Percentiles rank a stretch among this genome's conserved stretches.
Conservation (phyloP, 179 eudicot species). For the Carnegiea gigantea region DNA sequence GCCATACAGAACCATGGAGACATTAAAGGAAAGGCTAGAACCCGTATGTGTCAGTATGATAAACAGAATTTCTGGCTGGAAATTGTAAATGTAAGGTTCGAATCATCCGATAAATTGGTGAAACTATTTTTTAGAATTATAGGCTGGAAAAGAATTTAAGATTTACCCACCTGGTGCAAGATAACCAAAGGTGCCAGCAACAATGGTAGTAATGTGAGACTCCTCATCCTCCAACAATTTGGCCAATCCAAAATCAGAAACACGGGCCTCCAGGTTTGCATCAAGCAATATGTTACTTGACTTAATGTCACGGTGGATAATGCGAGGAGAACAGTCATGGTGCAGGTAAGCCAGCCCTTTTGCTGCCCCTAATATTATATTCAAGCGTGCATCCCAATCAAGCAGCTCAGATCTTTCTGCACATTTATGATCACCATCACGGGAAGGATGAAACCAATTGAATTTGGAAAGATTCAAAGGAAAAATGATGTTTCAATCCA, state of each 20-base stretch:
- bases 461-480: slow-evolving; percentile 2
- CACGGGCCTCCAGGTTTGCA: slow-evolving; percentile 93
- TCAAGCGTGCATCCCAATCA: slow-evolving; percentile 88
- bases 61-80: not conserved
- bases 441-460: not conserved
- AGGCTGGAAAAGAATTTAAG: not conserved
- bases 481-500: not conserved
- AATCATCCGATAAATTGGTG: not conserved
- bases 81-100: not conserved
- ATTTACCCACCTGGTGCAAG: slow-evolving; percentile 87
- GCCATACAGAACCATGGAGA: not conserved
- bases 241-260: slow-evolving; percentile 97
- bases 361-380: slow-evolving; percentile 87
- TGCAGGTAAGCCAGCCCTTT: slow-evolving; percentile 97
- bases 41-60: not conserved
- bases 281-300: slow-evolving; percentile 98
- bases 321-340: slow-evolving; percentile 96
- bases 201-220: slow-evolving; percentile 96
- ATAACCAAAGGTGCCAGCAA: slow-evolving; percentile 99
- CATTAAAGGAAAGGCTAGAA: not conserved
- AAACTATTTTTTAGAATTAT: not conserved
- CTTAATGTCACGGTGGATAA: slow-evolving; percentile 97
- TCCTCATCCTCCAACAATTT: slow-evolving; percentile 95
- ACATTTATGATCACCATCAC: slow-evolving; percentile 29
- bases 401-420: slow-evolving; percentile 85